Base-by-base conservation (phyloP, 177 flowering plant species). In the Vitis hybrid region DNA sequence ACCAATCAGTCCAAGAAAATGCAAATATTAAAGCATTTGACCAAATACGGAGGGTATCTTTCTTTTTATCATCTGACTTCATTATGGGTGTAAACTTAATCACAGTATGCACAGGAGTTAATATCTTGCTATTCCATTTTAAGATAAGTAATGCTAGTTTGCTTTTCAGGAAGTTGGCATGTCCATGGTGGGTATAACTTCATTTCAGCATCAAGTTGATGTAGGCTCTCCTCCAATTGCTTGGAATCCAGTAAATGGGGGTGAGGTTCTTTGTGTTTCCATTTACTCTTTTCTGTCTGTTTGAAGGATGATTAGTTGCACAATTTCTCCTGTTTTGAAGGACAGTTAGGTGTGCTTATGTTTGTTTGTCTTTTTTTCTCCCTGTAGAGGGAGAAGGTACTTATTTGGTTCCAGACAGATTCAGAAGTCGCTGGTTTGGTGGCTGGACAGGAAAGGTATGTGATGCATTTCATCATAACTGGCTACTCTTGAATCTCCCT, bases 391-490 rank as follows among this genome's bases (percentile, higher is more conserved):
- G 62, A 64, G 48, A 73, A 56, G 65, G 27, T 15, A 21, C 10
- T 63, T 55, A 51, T 68, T 32, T 67, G 1, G 63, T 41, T 48
- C 61, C 75, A 20, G 81, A 80, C 10, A 72, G 77, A 70, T 87
- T 84, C 66, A 75, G 60, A 69, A 87, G 92, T 65, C 88, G 88
- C 24, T 88, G 89, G 91, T 73, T 84, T 9, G 92, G 91, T 74
- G 95, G 90, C 74, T 87, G 91, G 90, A 75, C 84, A 21, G 73
- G 66, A 5, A 77, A 84, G 85, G 90, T 88, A 17, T 64, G 78
- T 55, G 14, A 59, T 53, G 18, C 15, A 69, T 73, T 60, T 18
- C 48, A 11, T 52, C n/a, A 13, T 56, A 50, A 10, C 27, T 69
- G 41, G 30, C 21, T 71, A 11, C 21, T 55, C 10, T 35, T 63